Base-by-base conservation (phyloP, 768 basidiomycete genomes). In the Xanthoconium purpureum region DNA sequence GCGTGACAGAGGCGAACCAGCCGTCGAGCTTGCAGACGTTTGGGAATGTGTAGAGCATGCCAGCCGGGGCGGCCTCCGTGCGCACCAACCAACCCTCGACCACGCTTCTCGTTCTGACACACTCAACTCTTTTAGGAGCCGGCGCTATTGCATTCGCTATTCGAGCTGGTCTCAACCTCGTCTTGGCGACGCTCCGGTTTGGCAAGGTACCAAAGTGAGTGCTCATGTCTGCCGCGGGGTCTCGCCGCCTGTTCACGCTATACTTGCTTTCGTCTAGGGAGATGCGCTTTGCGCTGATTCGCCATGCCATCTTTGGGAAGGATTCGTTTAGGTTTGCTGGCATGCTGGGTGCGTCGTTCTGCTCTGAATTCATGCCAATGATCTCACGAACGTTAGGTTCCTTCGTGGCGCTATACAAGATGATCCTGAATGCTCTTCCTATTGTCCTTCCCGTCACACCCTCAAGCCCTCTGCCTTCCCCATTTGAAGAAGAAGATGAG, bases 271-370 rank as follows among this genome's bases (percentile, higher is more conserved):
- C n/a, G 28, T 51, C 6, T 63, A 94, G 90, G 63, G 75, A 82
- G n/a, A 71, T 80, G 52, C 83, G 88, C 11, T 72, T 89, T 9
- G 71, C 82, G 5, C 69, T 94, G 24, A 78, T 97, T 48, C 82
- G 88, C 5, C 89, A 83, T 74, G 94, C 93, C 0, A 75, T 96
- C 43, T 90, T 97, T 61, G 94, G 94, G 0, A 59, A 76, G 40
- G 94, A 97, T 65, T 86, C 91, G 0, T 80, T 88, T 66, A 77
- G 94, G 18, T 95, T 96, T 60, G 91, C 87, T 5, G 84, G 87
- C 0, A 95, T 95, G 92, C 76, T 98, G 37, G 93, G 91, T 86
- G 29, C 1, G 54, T 57, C 53, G 8, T 59, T 40, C 47, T 24
- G 20, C 47, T 59, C 28, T 33, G 9, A 28, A 18, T 36, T 24